Evolutionary conservation across 2,329 filamentous ascomycete genomes (phyloP).

Genomic region (Scedosporium apiospermum): DNA sequence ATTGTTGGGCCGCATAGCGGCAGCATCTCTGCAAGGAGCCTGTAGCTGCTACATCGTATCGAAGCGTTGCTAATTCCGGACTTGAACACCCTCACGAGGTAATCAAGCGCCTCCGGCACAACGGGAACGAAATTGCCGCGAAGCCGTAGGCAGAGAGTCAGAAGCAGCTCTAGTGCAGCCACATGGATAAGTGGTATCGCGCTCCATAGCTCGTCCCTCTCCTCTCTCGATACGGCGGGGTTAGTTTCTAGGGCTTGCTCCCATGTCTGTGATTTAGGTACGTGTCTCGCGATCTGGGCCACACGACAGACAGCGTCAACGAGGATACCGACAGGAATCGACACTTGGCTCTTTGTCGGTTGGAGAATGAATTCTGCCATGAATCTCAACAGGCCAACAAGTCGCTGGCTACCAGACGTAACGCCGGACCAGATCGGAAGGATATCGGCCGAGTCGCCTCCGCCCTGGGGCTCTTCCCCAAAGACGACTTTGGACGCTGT

Average conservation of each 20-base stretch:
- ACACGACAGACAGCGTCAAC: constrained; percentile 63
- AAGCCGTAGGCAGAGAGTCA: constrained; percentile 47
- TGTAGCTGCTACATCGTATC: constrained; percentile 54
- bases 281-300: constrained; percentile 52
- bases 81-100: constrained; percentile 61
- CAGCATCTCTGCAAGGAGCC: constrained; percentile 47
- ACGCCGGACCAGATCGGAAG: constrained; percentile 68
- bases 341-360: constrained; percentile 55
- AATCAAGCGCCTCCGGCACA: constrained; percentile 57
- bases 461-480: constrained; percentile 37
- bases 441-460: constrained; percentile 31
- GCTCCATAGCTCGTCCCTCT: constrained; percentile 70
- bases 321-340: constrained; percentile 57
- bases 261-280: constrained; percentile 32
- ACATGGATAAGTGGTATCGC: constrained; percentile 66
- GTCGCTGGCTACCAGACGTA: constrained; percentile 60
- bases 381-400: constrained; percentile 56
- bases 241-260: constrained; percentile 54
- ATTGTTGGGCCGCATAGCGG: constrained; percentile 55
- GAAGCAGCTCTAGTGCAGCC: constrained; percentile 55
- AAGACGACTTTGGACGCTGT: constrained; percentile 30
- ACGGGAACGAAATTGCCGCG: constrained; percentile 48
- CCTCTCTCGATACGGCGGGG: constrained; percentile 65
- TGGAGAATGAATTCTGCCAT: constrained; percentile 54
- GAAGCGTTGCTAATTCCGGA: constrained; percentile 40